Conservation (phyloP, 1,284 basidiomycete genomes). For the Naganishia liquefaciens region DNA sequence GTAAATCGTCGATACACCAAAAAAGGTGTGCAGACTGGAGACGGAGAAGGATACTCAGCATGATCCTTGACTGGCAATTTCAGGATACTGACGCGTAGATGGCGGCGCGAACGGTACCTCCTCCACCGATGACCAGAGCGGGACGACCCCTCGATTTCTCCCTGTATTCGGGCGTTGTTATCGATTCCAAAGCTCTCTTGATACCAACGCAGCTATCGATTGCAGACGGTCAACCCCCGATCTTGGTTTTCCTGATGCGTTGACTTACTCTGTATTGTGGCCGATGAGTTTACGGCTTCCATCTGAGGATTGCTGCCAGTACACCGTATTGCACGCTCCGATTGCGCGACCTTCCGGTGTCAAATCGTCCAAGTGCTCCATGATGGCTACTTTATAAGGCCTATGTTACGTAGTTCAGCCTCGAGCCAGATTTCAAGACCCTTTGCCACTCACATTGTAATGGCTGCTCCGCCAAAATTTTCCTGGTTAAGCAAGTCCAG, state of each 20-base stretch:
- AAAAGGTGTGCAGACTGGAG: slow-evolving; percentile 12
- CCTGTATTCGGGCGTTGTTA: slow-evolving; percentile 1
- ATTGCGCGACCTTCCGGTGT: slow-evolving; percentile 73
- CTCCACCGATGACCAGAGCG: slow-evolving; percentile 78
- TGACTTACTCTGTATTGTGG: slow-evolving; percentile 82
- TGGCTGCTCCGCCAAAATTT: slow-evolving; percentile 31
- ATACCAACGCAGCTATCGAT: slow-evolving; percentile 19
- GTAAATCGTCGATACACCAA: slow-evolving; percentile 65
- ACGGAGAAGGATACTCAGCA: neutral
- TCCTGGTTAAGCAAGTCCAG: slow-evolving; percentile 26
- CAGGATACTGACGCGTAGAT: slow-evolving; percentile 63
- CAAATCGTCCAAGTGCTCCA: slow-evolving; percentile 70
- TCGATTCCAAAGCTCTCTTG: slow-evolving; percentile 12
- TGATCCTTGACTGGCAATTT: neutral
- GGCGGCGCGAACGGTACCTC: slow-evolving; percentile 83
- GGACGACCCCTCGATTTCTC: slow-evolving; percentile 38
- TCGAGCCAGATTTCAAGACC: slow-evolving; percentile 67
- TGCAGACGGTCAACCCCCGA: slow-evolving; percentile 1
- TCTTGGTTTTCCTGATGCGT: neutral
- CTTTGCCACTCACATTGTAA: slow-evolving; percentile 47
- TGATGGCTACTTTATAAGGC: slow-evolving; percentile 79
- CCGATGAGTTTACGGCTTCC: slow-evolving; percentile 65
- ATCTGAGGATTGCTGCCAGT: slow-evolving; percentile 57
- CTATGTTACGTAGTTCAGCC: slow-evolving; percentile 74
- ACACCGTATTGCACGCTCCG: slow-evolving; percentile 84